These are phyloP conservation scores for Populus davidiana DNA, from an alignment of 345 rosid species.

Conservation along the genomic window DNA sequence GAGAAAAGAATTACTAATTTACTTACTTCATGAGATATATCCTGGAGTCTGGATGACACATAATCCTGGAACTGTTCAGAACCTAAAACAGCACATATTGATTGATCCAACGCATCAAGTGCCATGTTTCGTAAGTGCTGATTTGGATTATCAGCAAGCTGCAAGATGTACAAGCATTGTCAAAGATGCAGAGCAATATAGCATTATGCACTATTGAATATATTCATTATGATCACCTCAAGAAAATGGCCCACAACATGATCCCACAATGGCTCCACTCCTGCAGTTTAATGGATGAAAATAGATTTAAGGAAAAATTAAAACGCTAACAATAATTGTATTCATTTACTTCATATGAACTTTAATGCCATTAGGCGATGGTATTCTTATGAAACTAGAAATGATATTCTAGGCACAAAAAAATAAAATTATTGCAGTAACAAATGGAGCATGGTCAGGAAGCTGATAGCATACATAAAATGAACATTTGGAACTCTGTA, in stretches of 20 bases:
- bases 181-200: slow-evolving; percentile 23
- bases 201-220: slow-evolving; percentile 20
- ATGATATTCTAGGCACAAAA: no score
- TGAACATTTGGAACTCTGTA: not conserved
- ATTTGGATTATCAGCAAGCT: slow-evolving; percentile 88
- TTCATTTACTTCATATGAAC: not conserved
- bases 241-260: slow-evolving; percentile 87
- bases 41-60: slow-evolving; percentile 38
- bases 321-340: not conserved
- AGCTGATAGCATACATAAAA: not conserved
- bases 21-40: slow-evolving; percentile 55
- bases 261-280: slow-evolving; percentile 93
- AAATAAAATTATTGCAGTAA: not conserved
- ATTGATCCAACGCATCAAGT: slow-evolving; percentile 90
- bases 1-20: slow-evolving; percentile 13
- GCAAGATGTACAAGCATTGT: slow-evolving; percentile 40
- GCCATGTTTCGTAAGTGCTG: slow-evolving; percentile 79
- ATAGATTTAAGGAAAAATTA: not conserved
- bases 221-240: slow-evolving; percentile 51
- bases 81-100: slow-evolving; percentile 89
- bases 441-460: not conserved
- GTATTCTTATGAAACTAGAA: not conserved
- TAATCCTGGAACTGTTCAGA: slow-evolving; percentile 69
- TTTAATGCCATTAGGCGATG: not conserved
- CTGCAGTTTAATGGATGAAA: slow-evolving; percentile 35